Conservation (phyloP, 2,329 filamentous ascomycete genomes). For the Colletotrichum magnum region DNA sequence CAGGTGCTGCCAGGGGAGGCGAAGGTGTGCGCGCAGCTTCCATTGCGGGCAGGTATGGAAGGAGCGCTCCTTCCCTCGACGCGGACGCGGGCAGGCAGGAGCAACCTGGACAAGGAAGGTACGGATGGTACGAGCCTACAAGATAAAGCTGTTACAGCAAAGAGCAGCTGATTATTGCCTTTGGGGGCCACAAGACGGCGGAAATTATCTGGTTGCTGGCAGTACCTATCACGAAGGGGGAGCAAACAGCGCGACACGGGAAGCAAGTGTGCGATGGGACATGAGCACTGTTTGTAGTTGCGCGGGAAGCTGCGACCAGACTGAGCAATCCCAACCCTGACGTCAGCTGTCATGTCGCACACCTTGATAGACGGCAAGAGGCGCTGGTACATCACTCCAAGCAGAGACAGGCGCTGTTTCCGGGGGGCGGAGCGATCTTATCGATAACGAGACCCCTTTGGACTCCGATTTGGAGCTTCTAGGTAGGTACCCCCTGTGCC, state of each 20-base stretch:
- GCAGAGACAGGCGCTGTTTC: constrained; percentile 27
- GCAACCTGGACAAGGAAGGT: not conserved
- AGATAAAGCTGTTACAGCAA: constrained; percentile 6
- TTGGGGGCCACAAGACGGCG: constrained; percentile 15
- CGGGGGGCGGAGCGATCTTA: constrained; percentile 28
- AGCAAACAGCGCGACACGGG: constrained; percentile 27
- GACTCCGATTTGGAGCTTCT: not conserved
- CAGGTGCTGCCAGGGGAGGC: constrained; percentile 36
- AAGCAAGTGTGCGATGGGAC: constrained; percentile 22
- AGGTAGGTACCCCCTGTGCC: too few species aligned
- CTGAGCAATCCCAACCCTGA: constrained; percentile 15
- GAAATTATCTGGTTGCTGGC: constrained; percentile 16
- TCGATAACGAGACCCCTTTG: constrained; percentile 22
- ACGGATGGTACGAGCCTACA: constrained; percentile 8
- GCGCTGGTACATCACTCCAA: constrained; percentile 31
- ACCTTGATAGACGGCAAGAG: constrained; percentile 11
- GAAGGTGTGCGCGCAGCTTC: constrained; percentile 24
- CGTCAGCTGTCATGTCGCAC: constrained; percentile 36
- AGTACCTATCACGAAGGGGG: constrained; percentile 2
- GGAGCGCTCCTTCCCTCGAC: not conserved
- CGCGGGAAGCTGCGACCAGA: constrained; percentile 29
- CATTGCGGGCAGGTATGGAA: constrained; percentile 28
- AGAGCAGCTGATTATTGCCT: constrained; percentile 2
- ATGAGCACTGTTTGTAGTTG: constrained; percentile 38
- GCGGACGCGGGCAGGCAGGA: not conserved